phyloP scores from a whole-genome alignment of 805 yeast species.

The Kodamaea restingae region DNA sequence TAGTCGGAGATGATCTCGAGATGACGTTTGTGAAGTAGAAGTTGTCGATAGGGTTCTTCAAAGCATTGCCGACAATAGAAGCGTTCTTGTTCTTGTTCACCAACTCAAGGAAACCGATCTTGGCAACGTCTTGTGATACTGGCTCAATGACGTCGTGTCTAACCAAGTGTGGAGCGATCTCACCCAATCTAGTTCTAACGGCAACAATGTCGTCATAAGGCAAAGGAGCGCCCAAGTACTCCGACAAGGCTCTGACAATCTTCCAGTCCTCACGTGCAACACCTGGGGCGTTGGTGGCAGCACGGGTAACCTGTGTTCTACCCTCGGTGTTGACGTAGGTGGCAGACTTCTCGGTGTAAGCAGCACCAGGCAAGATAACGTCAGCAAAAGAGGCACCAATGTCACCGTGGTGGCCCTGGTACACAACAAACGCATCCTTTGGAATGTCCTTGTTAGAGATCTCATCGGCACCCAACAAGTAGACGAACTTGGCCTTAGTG shows the following conservation, averaged over 20 bases:
- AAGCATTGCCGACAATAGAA: constrained; percentile 38
- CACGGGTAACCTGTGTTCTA: constrained; percentile 78
- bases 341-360: constrained; percentile 82
- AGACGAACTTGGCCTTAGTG: constrained; percentile 66
- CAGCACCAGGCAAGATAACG: constrained; percentile 81
- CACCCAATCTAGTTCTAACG: constrained; percentile 64
- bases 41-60: constrained; percentile 72
- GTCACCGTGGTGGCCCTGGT: constrained; percentile 93
- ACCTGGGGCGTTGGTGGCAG: constrained; percentile 85
- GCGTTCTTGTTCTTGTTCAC: constrained; percentile 37
- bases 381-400: constrained; percentile 85
- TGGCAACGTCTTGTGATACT: constrained; percentile 52
- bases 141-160: constrained; percentile 74
- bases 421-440: constrained; percentile 79
- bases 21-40: constrained; percentile 86
- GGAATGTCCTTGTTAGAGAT: constrained; percentile 66
- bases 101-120: constrained; percentile 51
- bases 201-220: constrained; percentile 73
- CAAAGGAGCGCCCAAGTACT: constrained; percentile 63
- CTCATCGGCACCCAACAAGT: constrained; percentile 84
- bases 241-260: constrained; percentile 77
- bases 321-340: constrained; percentile 90
- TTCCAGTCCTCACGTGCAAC: constrained; percentile 92
- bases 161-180: constrained; percentile 76
- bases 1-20: constrained; percentile 82